Evolutionary conservation across 257 asterid species (phyloP).

Genomic region (Pogostemon cablin): DNA sequence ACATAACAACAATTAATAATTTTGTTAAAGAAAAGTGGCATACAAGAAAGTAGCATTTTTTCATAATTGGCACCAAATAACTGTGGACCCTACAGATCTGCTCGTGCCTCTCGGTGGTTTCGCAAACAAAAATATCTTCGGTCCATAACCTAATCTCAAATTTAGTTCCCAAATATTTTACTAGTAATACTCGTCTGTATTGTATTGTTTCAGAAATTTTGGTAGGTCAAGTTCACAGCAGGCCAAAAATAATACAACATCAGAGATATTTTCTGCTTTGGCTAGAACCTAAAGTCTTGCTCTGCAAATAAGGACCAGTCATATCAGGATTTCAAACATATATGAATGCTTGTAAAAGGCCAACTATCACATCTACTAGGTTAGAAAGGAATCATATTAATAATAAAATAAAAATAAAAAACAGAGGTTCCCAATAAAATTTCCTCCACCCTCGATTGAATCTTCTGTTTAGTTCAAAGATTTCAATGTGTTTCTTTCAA

Average conservation of each 20-base stretch:
- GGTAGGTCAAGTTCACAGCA: slow-evolving; percentile 10
- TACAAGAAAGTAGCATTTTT: slow-evolving; percentile 19
- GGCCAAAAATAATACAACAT: slow-evolving; percentile 12
- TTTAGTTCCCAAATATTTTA: slow-evolving; percentile 17
- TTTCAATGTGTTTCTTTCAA: background rate
- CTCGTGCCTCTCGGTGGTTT: slow-evolving; percentile 1
- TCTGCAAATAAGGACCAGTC: slow-evolving; percentile 7
- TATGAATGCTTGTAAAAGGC: slow-evolving; percentile 19
- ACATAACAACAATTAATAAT: slow-evolving; percentile 13
- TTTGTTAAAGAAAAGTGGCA: slow-evolving; percentile 21
- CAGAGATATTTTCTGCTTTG: background rate
- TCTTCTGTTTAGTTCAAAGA: background rate
- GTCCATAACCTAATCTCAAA: slow-evolving; percentile 24
- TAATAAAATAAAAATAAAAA: background rate
- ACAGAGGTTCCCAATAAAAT: slow-evolving; percentile 4
- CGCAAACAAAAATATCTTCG: background rate
- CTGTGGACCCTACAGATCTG: slow-evolving; percentile 4
- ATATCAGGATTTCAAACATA: background rate
- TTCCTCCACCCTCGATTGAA: background rate
- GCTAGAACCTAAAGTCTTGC: background rate
- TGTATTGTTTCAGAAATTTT: background rate
- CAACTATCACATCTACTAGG: background rate
- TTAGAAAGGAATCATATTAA: background rate
- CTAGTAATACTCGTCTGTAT: background rate
- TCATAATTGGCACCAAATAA: background rate